phyloP scores from a whole-genome alignment of 148 eudicot genomes.

The Nepenthes mirabilis region DNA sequence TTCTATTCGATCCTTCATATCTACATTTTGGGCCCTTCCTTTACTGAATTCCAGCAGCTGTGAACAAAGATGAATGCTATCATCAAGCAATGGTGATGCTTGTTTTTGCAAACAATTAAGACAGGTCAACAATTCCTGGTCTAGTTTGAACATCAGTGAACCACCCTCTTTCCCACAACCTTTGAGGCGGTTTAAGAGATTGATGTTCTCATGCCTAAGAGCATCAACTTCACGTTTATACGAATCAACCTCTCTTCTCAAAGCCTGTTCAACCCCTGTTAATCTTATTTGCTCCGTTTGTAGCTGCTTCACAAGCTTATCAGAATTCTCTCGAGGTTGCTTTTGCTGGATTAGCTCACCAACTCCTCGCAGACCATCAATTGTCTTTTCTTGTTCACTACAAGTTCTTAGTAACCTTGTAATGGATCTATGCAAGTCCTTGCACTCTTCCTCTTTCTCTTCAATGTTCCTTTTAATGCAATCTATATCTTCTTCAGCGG shows the following conservation, averaged over 20 bases:
- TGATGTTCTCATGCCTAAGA: conserved; percentile 72
- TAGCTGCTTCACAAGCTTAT: conserved; percentile 48
- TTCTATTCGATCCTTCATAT: conserved; percentile 20
- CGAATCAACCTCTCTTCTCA: conserved; percentile 75
- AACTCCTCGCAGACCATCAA: conserved; percentile 61
- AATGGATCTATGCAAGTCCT: conserved; percentile 52
- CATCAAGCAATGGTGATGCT: conserved; percentile 40
- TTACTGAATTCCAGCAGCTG: conserved; percentile 54
- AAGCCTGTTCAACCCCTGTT: conserved; percentile 59
- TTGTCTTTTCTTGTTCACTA: conserved; percentile 73
- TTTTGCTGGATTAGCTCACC: conserved; percentile 41
- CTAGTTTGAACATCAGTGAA: conserved; percentile 47
- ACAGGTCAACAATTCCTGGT: conserved; percentile 51
- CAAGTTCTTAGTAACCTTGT: conserved; percentile 58
- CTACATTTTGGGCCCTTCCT: conserved; percentile 24
- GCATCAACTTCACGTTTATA: conserved; percentile 52
- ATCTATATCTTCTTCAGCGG: conserved; percentile 47
- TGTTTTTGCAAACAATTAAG: conserved; percentile 54
- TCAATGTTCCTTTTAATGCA: conserved; percentile 36
- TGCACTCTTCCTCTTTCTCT: conserved; percentile 72
- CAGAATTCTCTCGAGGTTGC: conserved; percentile 27
- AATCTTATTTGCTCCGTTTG: conserved; percentile 70
- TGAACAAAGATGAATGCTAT: conserved; percentile 44
- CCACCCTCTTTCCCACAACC: conserved; percentile 38
- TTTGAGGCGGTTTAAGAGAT: conserved; percentile 55